Conservation (phyloP, 1,284 basidiomycete genomes). For the Cutaneotrichosporon cyanovorans region DNA sequence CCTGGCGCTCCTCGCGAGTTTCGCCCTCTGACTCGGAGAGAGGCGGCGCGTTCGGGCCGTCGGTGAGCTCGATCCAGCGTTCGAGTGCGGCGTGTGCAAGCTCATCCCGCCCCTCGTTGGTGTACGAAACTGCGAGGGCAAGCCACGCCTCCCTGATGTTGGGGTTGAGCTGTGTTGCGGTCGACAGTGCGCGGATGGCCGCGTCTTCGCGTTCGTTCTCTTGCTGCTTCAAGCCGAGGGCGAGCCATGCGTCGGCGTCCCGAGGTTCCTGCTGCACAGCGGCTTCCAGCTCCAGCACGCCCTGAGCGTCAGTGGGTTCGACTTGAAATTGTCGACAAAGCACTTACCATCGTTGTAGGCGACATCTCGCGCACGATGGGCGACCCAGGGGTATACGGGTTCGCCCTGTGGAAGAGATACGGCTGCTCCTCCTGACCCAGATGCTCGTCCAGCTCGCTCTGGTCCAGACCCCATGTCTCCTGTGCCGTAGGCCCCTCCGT, state of each 20-base stretch:
- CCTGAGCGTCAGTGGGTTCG: slow-evolving; percentile 50
- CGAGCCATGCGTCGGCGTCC: slow-evolving; percentile 74
- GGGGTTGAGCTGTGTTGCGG: slow-evolving; percentile 74
- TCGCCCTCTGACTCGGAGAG: slow-evolving; percentile 8
- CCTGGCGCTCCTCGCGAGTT: slow-evolving; percentile 19
- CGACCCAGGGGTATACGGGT: slow-evolving; percentile 67
- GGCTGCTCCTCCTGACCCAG: slow-evolving; percentile 50
- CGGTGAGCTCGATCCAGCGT: slow-evolving; percentile 59
- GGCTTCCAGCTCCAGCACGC: slow-evolving; percentile 81
- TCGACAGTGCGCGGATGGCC: slow-evolving; percentile 77
- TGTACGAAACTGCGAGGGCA: slow-evolving; percentile 82
- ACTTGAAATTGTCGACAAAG: neutral
- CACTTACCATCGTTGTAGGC: slow-evolving; percentile 31
- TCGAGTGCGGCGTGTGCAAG: slow-evolving; percentile 71
- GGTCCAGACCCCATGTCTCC: neutral
- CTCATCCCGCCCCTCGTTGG: slow-evolving; percentile 75
- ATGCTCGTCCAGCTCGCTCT: slow-evolving; percentile 1
- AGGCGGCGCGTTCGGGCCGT: neutral
- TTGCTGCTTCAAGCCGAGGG: slow-evolving; percentile 93
- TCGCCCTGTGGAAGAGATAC: slow-evolving; percentile 73
- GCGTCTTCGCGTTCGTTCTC: slow-evolving; percentile 93
- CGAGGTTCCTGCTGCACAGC: slow-evolving; percentile 70
- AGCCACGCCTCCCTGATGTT: slow-evolving; percentile 74
- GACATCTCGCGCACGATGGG: slow-evolving; percentile 43
- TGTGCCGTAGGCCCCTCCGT: neutral